These are phyloP conservation scores for Cyclospora cayetanensis DNA, from an alignment of 169 alveolate species.

Conservation along the genomic window DNA sequence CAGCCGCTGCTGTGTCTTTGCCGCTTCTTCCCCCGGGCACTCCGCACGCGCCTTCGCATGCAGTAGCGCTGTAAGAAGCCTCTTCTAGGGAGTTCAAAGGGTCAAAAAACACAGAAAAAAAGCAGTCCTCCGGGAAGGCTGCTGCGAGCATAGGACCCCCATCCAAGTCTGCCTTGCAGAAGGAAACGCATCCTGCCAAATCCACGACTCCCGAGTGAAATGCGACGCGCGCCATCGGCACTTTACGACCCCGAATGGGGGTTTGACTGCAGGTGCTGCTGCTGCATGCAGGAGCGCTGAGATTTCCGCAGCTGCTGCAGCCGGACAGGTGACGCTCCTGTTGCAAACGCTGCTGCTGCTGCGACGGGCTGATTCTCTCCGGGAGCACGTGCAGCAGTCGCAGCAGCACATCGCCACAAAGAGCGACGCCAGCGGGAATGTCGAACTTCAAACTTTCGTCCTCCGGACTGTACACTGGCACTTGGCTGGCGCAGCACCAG, in stretches of 20 bases:
- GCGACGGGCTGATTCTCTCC: background rate
- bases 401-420: slow-evolving; percentile 46
- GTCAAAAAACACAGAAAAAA: slow-evolving; percentile 46
- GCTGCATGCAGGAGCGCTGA: background rate
- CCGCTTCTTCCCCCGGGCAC: background rate
- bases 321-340: background rate
- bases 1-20: background rate
- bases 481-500: background rate
- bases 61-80: background rate
- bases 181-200: slow-evolving; percentile 2
- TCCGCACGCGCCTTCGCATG: background rate
- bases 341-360: background rate
- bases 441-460: slow-evolving; percentile 53
- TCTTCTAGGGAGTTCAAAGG: background rate
- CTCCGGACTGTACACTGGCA: slow-evolving; percentile 31
- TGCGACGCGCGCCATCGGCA: slow-evolving; percentile 25
- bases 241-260: background rate
- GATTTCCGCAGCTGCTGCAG: background rate
- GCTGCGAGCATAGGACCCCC: slow-evolving; percentile 41
- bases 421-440: slow-evolving; percentile 13
- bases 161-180: slow-evolving; percentile 31
- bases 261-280: background rate
- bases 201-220: slow-evolving; percentile 17
- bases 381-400: slow-evolving; percentile 42
- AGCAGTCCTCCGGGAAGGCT: slow-evolving; percentile 49